These are phyloP conservation scores for Oldenlandia corymbosa DNA, from an alignment of 257 asterid genomes.

Conservation along the genomic window DNA sequence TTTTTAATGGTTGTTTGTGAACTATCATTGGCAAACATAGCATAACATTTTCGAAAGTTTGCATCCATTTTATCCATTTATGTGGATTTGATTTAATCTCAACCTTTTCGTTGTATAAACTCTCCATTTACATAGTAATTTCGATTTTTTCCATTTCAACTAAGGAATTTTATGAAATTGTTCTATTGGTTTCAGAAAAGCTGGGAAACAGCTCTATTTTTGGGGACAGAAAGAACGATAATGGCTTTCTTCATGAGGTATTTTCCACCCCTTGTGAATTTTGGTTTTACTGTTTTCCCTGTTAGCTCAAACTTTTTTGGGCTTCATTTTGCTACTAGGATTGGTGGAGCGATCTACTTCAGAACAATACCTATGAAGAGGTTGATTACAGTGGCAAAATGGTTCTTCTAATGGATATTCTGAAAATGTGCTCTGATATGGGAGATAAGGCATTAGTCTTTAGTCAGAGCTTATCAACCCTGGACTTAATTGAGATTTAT, in stretches of 20 bases:
- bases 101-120: not conserved
- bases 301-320: not conserved
- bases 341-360: conserved; percentile 94
- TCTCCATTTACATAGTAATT: not conserved
- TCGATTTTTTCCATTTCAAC: not conserved
- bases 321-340: conserved; percentile 39
- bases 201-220: conserved; percentile 27
- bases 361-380: conserved; percentile 56
- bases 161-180: not conserved
- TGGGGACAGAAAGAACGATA: conserved; percentile 48
- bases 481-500: conserved; percentile 81
- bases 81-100: not conserved
- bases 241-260: conserved; percentile 75
- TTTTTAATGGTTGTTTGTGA: not conserved
- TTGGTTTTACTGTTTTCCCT: not conserved
- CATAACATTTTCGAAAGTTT: not conserved
- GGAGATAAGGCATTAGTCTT: conserved; percentile 95
- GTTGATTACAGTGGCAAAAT: conserved; percentile 86
- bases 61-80: not conserved
- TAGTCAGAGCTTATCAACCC: conserved; percentile 82
- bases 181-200: conserved; percentile 52
- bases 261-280: conserved; percentile 16
- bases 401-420: conserved; percentile 87
- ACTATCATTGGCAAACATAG: not conserved
- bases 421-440: conserved; percentile 65